These are phyloP conservation scores for Crepidotus variabilis DNA, from an alignment of 768 basidiomycete genomes.

Conservation along the genomic window DNA sequence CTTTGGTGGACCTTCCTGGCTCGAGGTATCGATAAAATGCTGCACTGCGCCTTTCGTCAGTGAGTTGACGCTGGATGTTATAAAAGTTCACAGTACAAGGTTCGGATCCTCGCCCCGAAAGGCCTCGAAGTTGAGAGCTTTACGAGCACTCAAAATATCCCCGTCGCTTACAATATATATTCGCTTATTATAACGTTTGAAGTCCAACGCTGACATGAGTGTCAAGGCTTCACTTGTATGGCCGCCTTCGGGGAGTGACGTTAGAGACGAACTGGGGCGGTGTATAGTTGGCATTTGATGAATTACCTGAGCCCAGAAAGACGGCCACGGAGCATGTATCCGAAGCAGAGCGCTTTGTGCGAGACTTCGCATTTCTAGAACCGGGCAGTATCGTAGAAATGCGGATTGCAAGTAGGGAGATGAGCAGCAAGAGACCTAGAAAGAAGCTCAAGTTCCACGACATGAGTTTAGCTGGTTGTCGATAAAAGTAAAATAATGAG, in stretches of 20 bases:
- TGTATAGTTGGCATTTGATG: background rate
- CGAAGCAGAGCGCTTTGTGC: slow-evolving; percentile 4
- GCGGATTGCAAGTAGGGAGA: no score
- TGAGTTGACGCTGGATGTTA: slow-evolving; percentile 1
- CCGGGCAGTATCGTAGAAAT: background rate
- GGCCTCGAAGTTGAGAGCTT: slow-evolving; percentile 64
- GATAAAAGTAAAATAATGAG: no score
- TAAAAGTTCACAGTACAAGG: slow-evolving; percentile 5
- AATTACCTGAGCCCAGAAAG: slow-evolving; percentile 89
- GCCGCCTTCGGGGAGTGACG: slow-evolving; percentile 56
- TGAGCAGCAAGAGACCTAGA: no score
- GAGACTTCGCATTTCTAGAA: background rate
- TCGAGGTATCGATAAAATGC: slow-evolving; percentile 71
- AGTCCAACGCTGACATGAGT: slow-evolving; percentile 70
- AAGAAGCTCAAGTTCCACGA: no score
- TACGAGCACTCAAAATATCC: slow-evolving; percentile 72
- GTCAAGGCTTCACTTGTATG: slow-evolving; percentile 87
- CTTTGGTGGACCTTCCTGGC: slow-evolving; percentile 86
- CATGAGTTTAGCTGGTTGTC: no score
- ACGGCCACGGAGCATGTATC: slow-evolving; percentile 57
- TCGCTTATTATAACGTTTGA: slow-evolving; percentile 68
- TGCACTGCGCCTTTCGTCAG: slow-evolving; percentile 28
- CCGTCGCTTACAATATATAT: slow-evolving; percentile 81
- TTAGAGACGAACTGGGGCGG: no score
- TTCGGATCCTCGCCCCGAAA: background rate